Evolutionary conservation across 1,139 yeast genomes (phyloP), one percentile per base, ranked within the genome.

Genomic region (Yamadazyma dushanensis): DNA sequence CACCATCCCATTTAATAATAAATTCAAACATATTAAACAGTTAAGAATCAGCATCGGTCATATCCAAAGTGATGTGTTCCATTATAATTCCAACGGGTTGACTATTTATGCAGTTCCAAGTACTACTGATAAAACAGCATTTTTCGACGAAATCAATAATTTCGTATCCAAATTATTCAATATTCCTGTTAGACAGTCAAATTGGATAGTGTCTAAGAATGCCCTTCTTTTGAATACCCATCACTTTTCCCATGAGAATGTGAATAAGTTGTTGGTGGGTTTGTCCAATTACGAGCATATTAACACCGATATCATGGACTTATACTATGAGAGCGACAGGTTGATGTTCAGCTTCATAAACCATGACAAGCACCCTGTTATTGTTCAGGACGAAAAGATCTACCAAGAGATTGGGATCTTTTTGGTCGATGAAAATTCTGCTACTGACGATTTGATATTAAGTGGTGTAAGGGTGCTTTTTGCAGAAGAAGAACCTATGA

Each of bases 361-460:
- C 14, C 29, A 34, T 8, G 33, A 40, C n/a, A 40, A 43, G 5
- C 34, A 30, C 16, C 31, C 25, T 3, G 27, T 41, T 4, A 32
- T 51, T 2, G 28, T 42, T 3, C 34, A 40, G 8, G 16, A 16
- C 10, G 32, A 39, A 3, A 38, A 35, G 3, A 26, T 34, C 3
- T 51, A 53, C 29, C 58, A 56, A 30, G 73, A 67, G 43, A 46
- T 66, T 9, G 73, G 73, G 1, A 38, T 67, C 6, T 67, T 67
- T 41, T 41, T 59, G 27, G 39, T 57, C 6, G 73, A 66, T 32
- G 47, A 50, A 3, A 53, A 62, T 18, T 48, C 61, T n/a, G 38
- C 55, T 2, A 33, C 41, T 1, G 70, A 66, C 34, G 73, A 67
- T 43, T 26, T 63, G 16, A 62, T 63, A 4, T 54, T 67, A 26